These are phyloP conservation scores for Strobilomyces dryophilus DNA, from an alignment of 768 basidiomycete species.

Conservation along the genomic window DNA sequence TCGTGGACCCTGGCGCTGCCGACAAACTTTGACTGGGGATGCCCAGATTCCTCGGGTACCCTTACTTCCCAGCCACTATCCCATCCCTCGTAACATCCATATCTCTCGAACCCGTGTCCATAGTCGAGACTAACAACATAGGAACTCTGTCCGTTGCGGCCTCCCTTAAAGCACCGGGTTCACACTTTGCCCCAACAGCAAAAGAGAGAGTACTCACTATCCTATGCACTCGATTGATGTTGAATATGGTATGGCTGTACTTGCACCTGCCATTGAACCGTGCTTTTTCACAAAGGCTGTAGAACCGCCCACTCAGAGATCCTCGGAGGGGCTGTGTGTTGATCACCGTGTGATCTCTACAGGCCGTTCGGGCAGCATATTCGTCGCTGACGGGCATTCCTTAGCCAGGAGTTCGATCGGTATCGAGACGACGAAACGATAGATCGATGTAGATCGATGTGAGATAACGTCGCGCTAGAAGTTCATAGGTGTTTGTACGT, in stretches of 20 bases:
- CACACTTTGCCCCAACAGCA: background rate
- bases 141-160: slow-evolving; percentile 1
- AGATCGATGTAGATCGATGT: background rate
- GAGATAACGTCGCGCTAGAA: too few relatives aligned
- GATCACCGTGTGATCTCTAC: slow-evolving; percentile 11
- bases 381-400: slow-evolving; percentile 16
- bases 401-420: background rate
- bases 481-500: too few relatives aligned
- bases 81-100: slow-evolving; percentile 10
- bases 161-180: background rate
- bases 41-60: background rate
- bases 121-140: slow-evolving; percentile 9
- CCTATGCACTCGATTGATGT: slow-evolving; percentile 10
- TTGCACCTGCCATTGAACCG: slow-evolving; percentile 6
- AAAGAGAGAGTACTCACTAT: slow-evolving; percentile 2
- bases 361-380: slow-evolving; percentile 18
- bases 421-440: background rate
- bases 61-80: slow-evolving; percentile 8
- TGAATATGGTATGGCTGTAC: slow-evolving; percentile 20
- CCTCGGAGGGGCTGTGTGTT: slow-evolving; percentile 10
- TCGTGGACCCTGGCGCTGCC: slow-evolving; percentile 1
- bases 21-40: background rate
- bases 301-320: background rate
- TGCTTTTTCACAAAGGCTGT: slow-evolving; percentile 7
- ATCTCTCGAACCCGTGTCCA: slow-evolving; percentile 14